Evolutionary conservation across 306 rosid genomes (phyloP).

Genomic region (Trifolium subterraneum): DNA sequence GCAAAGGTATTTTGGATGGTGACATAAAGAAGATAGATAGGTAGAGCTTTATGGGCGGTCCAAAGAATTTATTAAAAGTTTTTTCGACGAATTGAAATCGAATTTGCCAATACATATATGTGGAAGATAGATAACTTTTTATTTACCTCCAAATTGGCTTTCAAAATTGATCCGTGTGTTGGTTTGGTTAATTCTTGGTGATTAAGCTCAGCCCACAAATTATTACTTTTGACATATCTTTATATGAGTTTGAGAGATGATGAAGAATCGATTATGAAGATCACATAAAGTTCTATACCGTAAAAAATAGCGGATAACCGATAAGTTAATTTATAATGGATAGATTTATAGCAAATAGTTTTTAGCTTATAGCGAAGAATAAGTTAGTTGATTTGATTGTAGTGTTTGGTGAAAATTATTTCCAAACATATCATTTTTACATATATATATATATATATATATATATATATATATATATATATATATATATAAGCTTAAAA

Average conservation of each 20-base stretch:
- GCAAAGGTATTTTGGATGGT: conserved; percentile 44
- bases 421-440: no score
- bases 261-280: neutral
- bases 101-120: conserved; percentile 41
- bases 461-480: no score
- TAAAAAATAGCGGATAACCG: no score
- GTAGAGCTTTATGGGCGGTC: conserved; percentile 52
- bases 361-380: no score
- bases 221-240: neutral
- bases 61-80: conserved; percentile 35
- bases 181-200: neutral
- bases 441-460: no score
- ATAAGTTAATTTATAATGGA: no score
- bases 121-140: neutral
- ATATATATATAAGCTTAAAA: no score
- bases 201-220: neutral
- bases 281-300: no score
- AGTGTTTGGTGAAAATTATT: no score
- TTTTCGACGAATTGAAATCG: conserved; percentile 35
- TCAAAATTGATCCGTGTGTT: neutral
- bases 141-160: neutral
- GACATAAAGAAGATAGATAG: conserved; percentile 57
- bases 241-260: neutral
- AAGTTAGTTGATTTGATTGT: no score
- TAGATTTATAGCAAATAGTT: no score